These are phyloP conservation scores for Carex scoparia DNA, from an alignment of 176 grass and related monocot genomes.

Conservation along the genomic window DNA sequence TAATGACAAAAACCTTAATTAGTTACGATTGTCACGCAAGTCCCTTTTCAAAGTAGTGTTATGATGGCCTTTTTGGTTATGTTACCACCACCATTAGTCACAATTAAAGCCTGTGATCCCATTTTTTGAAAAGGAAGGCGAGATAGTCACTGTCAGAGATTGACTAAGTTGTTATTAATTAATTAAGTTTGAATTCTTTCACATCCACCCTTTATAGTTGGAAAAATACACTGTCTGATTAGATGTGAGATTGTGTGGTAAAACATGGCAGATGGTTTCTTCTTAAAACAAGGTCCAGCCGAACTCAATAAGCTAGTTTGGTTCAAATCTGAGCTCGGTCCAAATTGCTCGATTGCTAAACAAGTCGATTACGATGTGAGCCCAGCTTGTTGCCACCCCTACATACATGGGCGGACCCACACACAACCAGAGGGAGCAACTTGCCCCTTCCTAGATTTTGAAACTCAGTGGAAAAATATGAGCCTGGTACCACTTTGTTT, in stretches of 20 bases:
- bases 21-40: background rate
- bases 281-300: too few relatives aligned
- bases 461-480: too few relatives aligned
- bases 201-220: background rate
- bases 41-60: background rate
- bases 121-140: background rate
- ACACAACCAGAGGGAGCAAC: too few relatives aligned
- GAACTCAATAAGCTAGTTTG: too few relatives aligned
- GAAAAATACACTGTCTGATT: background rate
- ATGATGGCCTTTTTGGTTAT: conserved; percentile 11
- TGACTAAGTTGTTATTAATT: background rate
- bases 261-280: background rate
- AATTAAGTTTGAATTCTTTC: background rate
- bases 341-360: too few relatives aligned
- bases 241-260: background rate
- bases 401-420: too few relatives aligned
- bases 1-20: conserved; percentile 28
- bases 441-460: too few relatives aligned
- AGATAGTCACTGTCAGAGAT: background rate
- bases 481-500: too few relatives aligned
- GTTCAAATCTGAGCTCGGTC: too few relatives aligned
- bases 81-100: conserved; percentile 6
- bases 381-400: too few relatives aligned
- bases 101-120: conserved; percentile 2
- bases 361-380: too few relatives aligned